These are phyloP conservation scores for Phytophthora tentaculata DNA, from an alignment of 352 stramenopile species.

Conservation along the genomic window DNA sequence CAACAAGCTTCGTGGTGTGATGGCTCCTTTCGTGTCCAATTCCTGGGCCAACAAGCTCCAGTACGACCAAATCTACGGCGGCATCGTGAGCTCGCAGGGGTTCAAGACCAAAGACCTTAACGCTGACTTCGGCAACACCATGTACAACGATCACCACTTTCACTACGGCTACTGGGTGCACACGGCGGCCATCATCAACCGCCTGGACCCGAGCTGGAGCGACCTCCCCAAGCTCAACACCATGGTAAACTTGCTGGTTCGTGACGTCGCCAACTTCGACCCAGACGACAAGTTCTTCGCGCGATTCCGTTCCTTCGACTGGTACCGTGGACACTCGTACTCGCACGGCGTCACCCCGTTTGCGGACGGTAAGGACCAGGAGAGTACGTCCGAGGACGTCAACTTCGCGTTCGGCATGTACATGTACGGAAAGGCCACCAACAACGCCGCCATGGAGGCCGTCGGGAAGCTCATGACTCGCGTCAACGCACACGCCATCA, in stretches of 20 bases:
- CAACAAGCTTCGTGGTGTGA: conserved; percentile 42
- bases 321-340: conserved; percentile 74
- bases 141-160: conserved; percentile 84
- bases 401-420: conserved; percentile 68
- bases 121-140: conserved; percentile 74
- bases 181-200: conserved; percentile 55
- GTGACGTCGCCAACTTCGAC: conserved; percentile 63
- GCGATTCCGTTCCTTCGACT: conserved; percentile 68
- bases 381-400: conserved; percentile 71
- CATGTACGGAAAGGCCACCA: conserved; percentile 57
- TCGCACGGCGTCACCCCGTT: conserved; percentile 71
- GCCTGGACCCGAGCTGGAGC: conserved; percentile 49
- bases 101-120: conserved; percentile 63
- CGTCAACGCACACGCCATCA: conserved; percentile 56
- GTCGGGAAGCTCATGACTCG: conserved; percentile 59
- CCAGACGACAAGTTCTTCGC: conserved; percentile 52
- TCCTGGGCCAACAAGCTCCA: conserved; percentile 55
- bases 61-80: conserved; percentile 63
- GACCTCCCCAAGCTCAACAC: conserved; percentile 46
- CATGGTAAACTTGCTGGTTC: conserved; percentile 47
- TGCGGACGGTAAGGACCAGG: conserved; percentile 71
- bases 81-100: conserved; percentile 60
- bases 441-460: conserved; percentile 36
- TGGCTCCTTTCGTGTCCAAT: conserved; percentile 57
- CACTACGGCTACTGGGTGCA: conserved; percentile 80